Evolutionary conservation across 139 green algal genomes (phyloP), one percentile per base, ranked within the genome.

Genomic region (Haematococcus lacustris): DNA sequence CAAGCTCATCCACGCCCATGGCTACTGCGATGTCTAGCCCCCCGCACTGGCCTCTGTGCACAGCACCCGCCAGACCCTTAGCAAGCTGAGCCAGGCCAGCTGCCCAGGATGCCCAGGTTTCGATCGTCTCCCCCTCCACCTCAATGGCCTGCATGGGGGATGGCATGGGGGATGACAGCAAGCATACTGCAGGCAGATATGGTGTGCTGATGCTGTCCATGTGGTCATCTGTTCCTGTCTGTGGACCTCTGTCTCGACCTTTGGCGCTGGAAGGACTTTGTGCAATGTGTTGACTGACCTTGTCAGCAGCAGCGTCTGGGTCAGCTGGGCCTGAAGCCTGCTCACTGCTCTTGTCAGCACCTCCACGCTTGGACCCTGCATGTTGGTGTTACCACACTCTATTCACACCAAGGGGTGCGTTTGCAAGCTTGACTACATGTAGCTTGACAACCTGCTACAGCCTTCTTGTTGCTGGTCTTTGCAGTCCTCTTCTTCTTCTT

Each of bases 61-160:
- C 73, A 17, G 78, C 80, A n/a, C 71, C 76, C 39, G 73, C 78
- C 32, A 93, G 66, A 9, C 84, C 86, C 5, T 69, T 21, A 41
- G 47, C 83, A 13, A 91, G 30, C 65, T 80, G 5, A 21, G 76
- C 75, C 32, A 90, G 67, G n/a, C 88, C 88, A 17, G 53, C 66
- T 35, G 85, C 73, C 41, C 91, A 77, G 2, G 79, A 73, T 26
- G 67, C 34, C 88, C 88, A 93, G 25, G 50, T 77, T 32, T 82
- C 80, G 28, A 51, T 34, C 7, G 79, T 85, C 73, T 93, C 88
- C 1, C 60, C 4, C 51, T 68, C 74, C 28, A 68, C 68, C 26
- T 76, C 68, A 17, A 75, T 43, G 6, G 71, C 23, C 47, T 57
- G 37, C 3, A 76, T 61, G 2, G 60, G 17, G 1, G 35, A 68